Base-by-base conservation (phyloP, 2,329 filamentous ascomycete genomes). In the Didymella keratinophila region DNA sequence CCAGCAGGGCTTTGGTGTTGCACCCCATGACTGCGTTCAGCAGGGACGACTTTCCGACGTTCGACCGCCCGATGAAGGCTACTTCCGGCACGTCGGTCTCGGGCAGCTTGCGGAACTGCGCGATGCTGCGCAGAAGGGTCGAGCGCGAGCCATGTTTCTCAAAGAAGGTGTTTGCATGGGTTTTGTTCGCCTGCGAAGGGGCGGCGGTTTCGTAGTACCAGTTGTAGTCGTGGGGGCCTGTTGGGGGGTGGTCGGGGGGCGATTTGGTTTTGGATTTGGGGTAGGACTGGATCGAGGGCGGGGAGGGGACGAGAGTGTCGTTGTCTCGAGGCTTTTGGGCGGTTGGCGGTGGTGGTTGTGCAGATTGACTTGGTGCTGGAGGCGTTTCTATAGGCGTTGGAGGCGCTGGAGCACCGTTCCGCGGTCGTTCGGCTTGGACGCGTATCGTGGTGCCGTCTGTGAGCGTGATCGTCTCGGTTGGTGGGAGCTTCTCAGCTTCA, bases 1-100 rank as follows among this genome's bases (percentile, higher is more conserved):
- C 73, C 2, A 75, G 55, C 1, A 62, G 72, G 47, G 69, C 80
- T 67, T 55, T 78, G 70, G 72, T 89, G 81, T 73, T 63, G 6
- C 66, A 66, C n/a, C 66, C 67, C 34, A 72, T 64, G 9, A 91
- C 76, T 2, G 86, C 84, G 70, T 92, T 92, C 25, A 91, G 78
- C 4, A 91, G 71, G 2, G 82, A 85, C 52, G 83, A 87, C 76
- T 92, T 91, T 52, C 89, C 89, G 6, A 89, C 88, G 68, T 92
- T 92, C 37, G 84, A 87, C 45, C 89, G 83, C 18, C 89, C 89
- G 4, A 91, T 80, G 69, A 92, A 89, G 39, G 84, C 85, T 14
- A 89, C 82, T 78, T 89, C 86, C 1, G 86, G 86, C 28, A 83
- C 77, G 1, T 80, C 70, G 1, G 80, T 82, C 9, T 81, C 80